Evolutionary conservation across 805 yeast species (phyloP), one percentile per base, ranked within the genome.

Genomic region (Kodamaea kaohsiungensis): DNA sequence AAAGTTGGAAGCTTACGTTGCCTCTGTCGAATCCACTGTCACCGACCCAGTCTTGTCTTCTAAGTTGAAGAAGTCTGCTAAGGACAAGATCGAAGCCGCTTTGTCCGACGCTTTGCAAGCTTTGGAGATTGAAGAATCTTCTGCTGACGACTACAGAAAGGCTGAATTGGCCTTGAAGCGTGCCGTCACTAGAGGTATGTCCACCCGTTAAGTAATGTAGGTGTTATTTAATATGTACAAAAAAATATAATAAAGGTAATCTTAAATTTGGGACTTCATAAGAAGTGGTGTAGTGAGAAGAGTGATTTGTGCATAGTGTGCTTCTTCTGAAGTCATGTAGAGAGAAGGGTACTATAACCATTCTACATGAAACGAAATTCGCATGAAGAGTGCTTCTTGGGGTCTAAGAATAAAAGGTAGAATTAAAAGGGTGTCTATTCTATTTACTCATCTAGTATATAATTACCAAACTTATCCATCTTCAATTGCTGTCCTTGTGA

Each of bases 121-220:
- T 77, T 88, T 93, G 75, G 97, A 92, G 83, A 82, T 95, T 64
- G 97, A 93, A 84, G 98, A 95, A 67, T 85, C 97, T 59, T 72
- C 96, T 69, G 93, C 97, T 76, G 99, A 95, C 75, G 98, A 92
- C 80, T 86, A 82, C 84, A 90, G 98, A 88, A 95, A 91, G 88
- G 98, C 99, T 74, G 98, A 95, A 86, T 91, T 95, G 78, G 87
- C 91, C 79, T 89, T 95, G 79, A 95, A 95, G 91, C 90, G 99
- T 82, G 97, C 93, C 74, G 98, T 93, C 78, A 93, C 97, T 85
- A 93, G 91, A 86, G 98, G 98, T 78, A 89, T 92, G 91, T 89
- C 97, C 70, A 85, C 97, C 79, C 97, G 97, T 86, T 89, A 88
- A 51, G 50, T 51, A 51, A 51, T 51, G 46, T 51, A 51, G 45